Evolutionary conservation across 2,329 filamentous ascomycete genomes (phyloP).

Genomic region (Chaetomiaceae sp.): DNA sequence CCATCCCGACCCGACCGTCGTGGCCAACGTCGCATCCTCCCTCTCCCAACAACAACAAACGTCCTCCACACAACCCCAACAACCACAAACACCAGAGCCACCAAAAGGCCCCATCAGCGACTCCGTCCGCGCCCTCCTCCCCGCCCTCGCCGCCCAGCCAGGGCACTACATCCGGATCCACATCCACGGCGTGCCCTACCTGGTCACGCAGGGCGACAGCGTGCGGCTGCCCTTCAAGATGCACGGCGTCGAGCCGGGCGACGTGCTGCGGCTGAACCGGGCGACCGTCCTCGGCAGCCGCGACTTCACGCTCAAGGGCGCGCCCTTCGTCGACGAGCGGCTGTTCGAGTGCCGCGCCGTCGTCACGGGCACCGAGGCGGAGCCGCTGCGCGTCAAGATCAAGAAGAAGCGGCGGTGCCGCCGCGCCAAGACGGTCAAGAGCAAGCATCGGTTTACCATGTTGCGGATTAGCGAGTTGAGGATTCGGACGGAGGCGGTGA

Average conservation of each 20-base stretch:
- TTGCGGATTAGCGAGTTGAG: conserved; percentile 78
- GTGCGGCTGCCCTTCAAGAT: conserved; percentile 77
- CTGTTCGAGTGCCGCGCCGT: conserved; percentile 81
- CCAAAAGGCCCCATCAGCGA: conserved; percentile 41
- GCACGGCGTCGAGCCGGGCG: conserved; percentile 71
- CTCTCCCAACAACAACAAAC: conserved; percentile 13
- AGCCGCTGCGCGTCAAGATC: conserved; percentile 71
- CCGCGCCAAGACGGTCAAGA: conserved; percentile 69
- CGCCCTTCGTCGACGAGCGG: conserved; percentile 75
- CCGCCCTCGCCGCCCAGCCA: conserved; percentile 67
- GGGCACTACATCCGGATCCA: conserved; percentile 75
- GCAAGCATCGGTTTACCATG: conserved; percentile 88
- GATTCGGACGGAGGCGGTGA: conserved; percentile 40
- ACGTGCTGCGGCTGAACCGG: conserved; percentile 82
- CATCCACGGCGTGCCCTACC: conserved; percentile 75
- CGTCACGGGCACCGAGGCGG: conserved; percentile 78
- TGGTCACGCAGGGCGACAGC: conserved; percentile 70
- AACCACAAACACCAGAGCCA: conserved; percentile 27
- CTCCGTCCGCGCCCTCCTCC: conserved; percentile 59
- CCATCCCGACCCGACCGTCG: conserved; percentile 9
- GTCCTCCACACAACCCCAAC: conserved; percentile 20
- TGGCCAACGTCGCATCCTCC: background rate
- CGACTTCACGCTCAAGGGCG: conserved; percentile 83
- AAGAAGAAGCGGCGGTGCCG: conserved; percentile 78
- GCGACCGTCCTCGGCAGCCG: conserved; percentile 78